Conservation (phyloP, 176 grass and related monocot species). For the Phragmites australis region DNA sequence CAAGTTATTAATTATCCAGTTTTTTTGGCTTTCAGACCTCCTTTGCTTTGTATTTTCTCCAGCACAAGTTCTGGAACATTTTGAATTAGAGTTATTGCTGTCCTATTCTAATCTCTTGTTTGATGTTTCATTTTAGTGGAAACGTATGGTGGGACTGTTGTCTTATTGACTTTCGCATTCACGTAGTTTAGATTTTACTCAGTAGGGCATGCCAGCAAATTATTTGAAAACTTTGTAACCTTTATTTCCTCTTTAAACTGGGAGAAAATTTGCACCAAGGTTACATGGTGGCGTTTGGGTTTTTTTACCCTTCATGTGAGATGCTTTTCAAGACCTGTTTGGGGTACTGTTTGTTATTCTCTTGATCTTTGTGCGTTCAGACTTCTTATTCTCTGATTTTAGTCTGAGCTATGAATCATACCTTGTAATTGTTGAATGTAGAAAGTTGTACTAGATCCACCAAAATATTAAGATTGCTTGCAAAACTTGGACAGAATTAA, state of each 20-base stretch:
- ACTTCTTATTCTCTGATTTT: no score
- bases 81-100: background rate
- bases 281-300: no score
- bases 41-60: background rate
- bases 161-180: background rate
- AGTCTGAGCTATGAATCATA: no score
- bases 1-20: background rate
- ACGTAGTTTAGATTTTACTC: background rate
- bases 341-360: no score
- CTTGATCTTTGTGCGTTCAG: no score
- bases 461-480: no score
- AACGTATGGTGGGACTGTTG: background rate
- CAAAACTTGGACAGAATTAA: no score
- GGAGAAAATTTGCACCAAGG: background rate
- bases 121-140: background rate
- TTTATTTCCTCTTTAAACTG: background rate
- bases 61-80: background rate
- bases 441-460: no score
- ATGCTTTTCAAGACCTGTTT: background rate
- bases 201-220: background rate
- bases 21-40: background rate
- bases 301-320: no score
- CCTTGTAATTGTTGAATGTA: no score
- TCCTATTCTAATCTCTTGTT: background rate
- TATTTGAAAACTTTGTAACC: background rate